phyloP scores from a whole-genome alignment of 164 flowering plant genomes.

The Tetracentron sinense region DNA sequence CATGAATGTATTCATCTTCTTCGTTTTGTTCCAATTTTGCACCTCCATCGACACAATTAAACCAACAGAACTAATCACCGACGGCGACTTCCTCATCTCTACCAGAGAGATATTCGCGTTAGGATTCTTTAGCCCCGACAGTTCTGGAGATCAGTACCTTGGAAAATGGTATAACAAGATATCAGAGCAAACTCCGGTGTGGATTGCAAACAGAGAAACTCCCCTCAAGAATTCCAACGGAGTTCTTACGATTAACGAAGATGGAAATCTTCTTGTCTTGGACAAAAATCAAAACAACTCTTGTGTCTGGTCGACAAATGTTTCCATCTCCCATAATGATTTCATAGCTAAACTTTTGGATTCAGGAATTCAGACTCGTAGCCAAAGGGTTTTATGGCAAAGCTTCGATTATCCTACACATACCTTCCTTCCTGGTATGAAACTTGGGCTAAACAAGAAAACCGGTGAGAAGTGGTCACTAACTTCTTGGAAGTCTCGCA shows the following conservation, averaged over 20 bases:
- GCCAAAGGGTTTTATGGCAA: slow-evolving; percentile 39
- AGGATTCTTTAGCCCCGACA: slow-evolving; percentile 45
- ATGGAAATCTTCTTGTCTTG: slow-evolving; percentile 25
- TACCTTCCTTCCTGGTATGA: slow-evolving; percentile 39
- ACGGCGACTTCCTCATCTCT: slow-evolving; percentile 30
- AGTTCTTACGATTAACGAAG: slow-evolving; percentile 17
- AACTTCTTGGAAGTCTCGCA: slow-evolving; percentile 39
- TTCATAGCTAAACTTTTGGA: slow-evolving; percentile 34
- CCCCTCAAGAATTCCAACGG: slow-evolving; percentile 42
- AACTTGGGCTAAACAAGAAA: slow-evolving; percentile 35
- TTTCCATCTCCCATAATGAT: neutral
- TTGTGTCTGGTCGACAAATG: slow-evolving; percentile 31
- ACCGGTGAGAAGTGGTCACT: slow-evolving; percentile 32
- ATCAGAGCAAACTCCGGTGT: slow-evolving; percentile 25
- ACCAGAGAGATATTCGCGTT: slow-evolving; percentile 23
- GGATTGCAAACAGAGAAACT: slow-evolving; percentile 54
- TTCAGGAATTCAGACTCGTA: slow-evolving; percentile 29
- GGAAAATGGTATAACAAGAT: slow-evolving; percentile 49
- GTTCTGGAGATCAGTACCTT: slow-evolving; percentile 24
- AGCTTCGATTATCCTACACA: slow-evolving; percentile 50
- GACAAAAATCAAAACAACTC: neutral
- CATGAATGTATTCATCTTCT: neutral
- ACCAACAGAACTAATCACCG: slow-evolving; percentile 10
- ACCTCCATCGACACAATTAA: slow-evolving; percentile 14
- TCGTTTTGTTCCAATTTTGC: neutral